Evolutionary conservation across 768 basidiomycete species (phyloP), one percentile per base, ranked within the genome.

Genomic region (Panaeolus cyanescens): DNA sequence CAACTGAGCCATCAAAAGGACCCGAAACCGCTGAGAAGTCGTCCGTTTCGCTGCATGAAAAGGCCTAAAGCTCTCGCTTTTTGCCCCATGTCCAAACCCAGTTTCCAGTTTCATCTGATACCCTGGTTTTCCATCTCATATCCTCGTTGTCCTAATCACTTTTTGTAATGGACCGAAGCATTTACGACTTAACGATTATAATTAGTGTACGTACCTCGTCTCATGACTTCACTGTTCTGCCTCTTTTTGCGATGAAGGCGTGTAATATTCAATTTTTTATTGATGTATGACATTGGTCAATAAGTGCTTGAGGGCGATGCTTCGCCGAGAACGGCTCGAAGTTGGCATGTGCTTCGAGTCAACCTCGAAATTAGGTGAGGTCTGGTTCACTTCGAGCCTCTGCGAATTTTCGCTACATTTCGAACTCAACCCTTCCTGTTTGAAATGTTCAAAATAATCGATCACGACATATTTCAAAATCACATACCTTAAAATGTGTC

Each of bases 171-270:
- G 45, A 50, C 30, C 25, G 25, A 50, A 50, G 25, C 22, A 22
- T n/a, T 50, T 50, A 50, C 28, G 45, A 50, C 25, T 50, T 50
- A 8, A 50, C 45, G 45, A 50, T 28, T n/a, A 50, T 28, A 22
- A 50, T 28, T 50, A 50, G 45, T 50, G 45, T 50, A 50, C 39
- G 10, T 28, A 50, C 25, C 45, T 28, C 45, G 45, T 50, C 45
- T 50, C 45, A 50, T 50, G 45, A 50, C 45, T 50, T 50, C 45
- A 25, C 25, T 50, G 45, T 50, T 28, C 22, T 50, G 45, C 45
- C 45, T 50, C 13, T 17, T 50, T 28, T 28, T 4, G 30, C 45
- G 45, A 50, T 50, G 45, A 50, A 50, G 45, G 45, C 45, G 45
- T 28, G 45, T 50, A 30, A 50, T 50, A 50, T 28, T 50, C 25